Evolutionary conservation across 805 yeast species (phyloP), one percentile per base, ranked within the genome.

Genomic region (Teunomyces kruisii): DNA sequence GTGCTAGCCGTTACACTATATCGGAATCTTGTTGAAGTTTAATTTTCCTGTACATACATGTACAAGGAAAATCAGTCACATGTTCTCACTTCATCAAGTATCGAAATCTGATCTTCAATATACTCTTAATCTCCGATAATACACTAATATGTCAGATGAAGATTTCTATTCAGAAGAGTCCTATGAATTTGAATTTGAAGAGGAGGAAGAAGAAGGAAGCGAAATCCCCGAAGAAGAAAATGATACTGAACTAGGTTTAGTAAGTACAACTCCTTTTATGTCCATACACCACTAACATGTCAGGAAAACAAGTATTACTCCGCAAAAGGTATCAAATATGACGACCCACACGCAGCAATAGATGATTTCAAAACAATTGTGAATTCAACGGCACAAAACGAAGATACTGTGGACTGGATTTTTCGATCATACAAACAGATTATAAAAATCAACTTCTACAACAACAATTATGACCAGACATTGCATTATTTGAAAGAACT

Each of bases 1-100:
- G 82, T 81, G 85, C 80, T 81, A 80, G 50, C 47, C 51, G 51
- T 47, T 47, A 47, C 51, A 47, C 51, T 47, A 47, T 47, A 47
- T 44, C 51, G 51, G 51, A 47, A n/a, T 8, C n/a, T 35, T 2
- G 3, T 12, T 35, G 13, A 7, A 2, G n/a, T 6, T 13, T 13
- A 22, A 8, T 7, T 14, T n/a, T 35, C 12, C 12, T 12, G 3
- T 10, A 35, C n/a, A 35, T 40, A 26, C 28, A 4, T 10, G 12
- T 9, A 9, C 28, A 8, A 10, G 9, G 7, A 26, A 26, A 8
- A 5, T 9, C 3, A 8, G 28, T 26, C 28, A 26, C 28, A 26
- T 26, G 28, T 8, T 26, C 28, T 9, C 9, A 26, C 28, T 26
- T 3, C 9, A 26, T 26, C 28, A 26, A 26, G 9, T 19, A 19